phyloP scores from a whole-genome alignment of 2,329 filamentous ascomycete genomes.

The Geosmithia flava region DNA sequence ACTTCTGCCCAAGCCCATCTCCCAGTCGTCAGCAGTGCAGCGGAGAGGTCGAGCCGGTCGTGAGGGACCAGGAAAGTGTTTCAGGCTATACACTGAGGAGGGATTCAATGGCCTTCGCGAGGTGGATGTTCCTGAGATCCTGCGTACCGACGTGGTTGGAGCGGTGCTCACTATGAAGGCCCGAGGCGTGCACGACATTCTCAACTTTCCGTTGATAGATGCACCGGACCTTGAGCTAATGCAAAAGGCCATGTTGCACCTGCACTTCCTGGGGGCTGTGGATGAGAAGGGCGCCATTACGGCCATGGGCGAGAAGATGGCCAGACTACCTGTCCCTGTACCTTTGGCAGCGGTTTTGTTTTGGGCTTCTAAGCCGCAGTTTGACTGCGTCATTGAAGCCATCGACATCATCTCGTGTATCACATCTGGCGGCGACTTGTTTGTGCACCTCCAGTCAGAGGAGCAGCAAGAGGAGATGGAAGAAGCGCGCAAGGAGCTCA shows the following conservation, averaged over 20 bases:
- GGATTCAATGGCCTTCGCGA: conserved; percentile 60
- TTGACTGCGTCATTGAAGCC: conserved; percentile 64
- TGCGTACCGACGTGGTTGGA: conserved; percentile 78
- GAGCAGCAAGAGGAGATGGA: conserved; percentile 42
- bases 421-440: conserved; percentile 51
- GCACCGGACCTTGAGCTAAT: conserved; percentile 65
- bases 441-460: conserved; percentile 45
- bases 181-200: conserved; percentile 69
- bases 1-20: conserved; percentile 79
- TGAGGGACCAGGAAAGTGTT: conserved; percentile 85
- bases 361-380: conserved; percentile 58
- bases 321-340: conserved; percentile 71
- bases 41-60: conserved; percentile 83
- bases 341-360: conserved; percentile 73
- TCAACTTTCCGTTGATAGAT: conserved; percentile 77
- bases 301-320: conserved; percentile 60
- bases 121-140: conserved; percentile 74
- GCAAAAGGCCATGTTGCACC: conserved; percentile 68
- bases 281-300: conserved; percentile 63
- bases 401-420: conserved; percentile 71
- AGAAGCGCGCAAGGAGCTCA: conserved; percentile 41
- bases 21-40: conserved; percentile 86
- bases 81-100: conserved; percentile 72
- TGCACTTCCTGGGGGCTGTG: conserved; percentile 69
- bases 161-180: conserved; percentile 91